Percentiles rank a stretch among this genome's conserved stretches.
Evolutionary conservation across 768 basidiomycete species (phyloP).

Genomic region (Tricholoma saponaceum): DNA sequence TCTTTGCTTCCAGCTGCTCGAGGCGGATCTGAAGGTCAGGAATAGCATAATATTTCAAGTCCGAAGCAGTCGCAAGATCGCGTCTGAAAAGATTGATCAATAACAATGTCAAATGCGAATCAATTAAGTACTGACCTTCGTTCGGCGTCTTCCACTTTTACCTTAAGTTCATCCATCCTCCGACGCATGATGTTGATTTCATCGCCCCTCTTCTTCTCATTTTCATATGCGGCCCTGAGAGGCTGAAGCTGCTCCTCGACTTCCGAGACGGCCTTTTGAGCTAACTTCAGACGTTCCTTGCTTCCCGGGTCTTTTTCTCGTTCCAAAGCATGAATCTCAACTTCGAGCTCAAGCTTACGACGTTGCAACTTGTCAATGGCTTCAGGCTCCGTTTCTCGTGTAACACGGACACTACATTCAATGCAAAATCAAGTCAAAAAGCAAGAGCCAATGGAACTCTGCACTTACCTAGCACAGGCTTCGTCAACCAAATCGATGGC

Average conservation of each 20-base stretch:
- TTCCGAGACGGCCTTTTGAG: slow-evolving; percentile 75
- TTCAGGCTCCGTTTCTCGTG: slow-evolving; percentile 92
- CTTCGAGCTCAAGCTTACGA: slow-evolving; percentile 83
- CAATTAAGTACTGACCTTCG: slow-evolving; percentile 50
- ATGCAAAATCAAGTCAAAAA: slow-evolving; percentile 1
- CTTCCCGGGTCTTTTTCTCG: slow-evolving; percentile 89
- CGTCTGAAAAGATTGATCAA: slow-evolving; percentile 37
- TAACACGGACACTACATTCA: slow-evolving; percentile 71
- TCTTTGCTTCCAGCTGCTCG: slow-evolving; percentile 68
- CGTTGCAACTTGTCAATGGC: slow-evolving; percentile 89
- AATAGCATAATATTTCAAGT: slow-evolving; percentile 87
- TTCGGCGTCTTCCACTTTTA: slow-evolving; percentile 92
- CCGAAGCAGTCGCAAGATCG: slow-evolving; percentile 76
- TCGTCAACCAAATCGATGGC: slow-evolving; percentile 94
- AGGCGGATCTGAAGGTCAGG: slow-evolving; percentile 80
- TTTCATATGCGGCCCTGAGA: slow-evolving; percentile 81
- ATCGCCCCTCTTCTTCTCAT: slow-evolving; percentile 77
- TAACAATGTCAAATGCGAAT: background rate
- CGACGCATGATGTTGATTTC: slow-evolving; percentile 72
- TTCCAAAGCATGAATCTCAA: slow-evolving; percentile 93
- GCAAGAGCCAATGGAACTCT: background rate
- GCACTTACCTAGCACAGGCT: slow-evolving; percentile 75
- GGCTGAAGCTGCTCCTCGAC: slow-evolving; percentile 84
- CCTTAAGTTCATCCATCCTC: slow-evolving; percentile 86
- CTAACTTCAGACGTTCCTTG: slow-evolving; percentile 72